phyloP scores from a whole-genome alignment of 2,329 filamentous ascomycete genomes.

The Fusarium albidum region DNA sequence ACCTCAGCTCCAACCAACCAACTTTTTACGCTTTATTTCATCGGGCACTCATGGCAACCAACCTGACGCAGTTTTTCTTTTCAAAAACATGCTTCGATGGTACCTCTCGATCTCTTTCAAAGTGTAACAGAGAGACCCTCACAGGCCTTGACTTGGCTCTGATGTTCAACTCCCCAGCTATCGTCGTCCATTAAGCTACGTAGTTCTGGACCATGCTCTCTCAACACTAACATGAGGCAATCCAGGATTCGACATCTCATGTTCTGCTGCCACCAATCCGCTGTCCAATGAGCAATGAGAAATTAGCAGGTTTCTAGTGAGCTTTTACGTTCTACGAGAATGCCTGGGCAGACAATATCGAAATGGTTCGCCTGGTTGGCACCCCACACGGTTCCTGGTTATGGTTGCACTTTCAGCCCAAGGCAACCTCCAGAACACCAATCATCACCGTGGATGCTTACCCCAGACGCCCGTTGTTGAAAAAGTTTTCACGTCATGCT shows the following conservation, averaged over 20 bases:
- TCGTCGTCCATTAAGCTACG: no score
- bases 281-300: no score
- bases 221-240: no score
- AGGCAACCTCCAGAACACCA: constrained; percentile 21
- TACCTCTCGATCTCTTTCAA: not conserved
- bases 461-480: constrained; percentile 28
- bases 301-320: no score
- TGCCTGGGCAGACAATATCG: constrained; percentile 4
- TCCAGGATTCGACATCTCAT: no score
- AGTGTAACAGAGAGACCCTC: no score
- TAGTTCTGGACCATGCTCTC: no score
- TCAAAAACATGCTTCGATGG: not conserved
- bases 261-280: not conserved
- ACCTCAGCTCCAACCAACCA: constrained; percentile 5
- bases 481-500: constrained; percentile 31
- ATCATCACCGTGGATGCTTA: constrained; percentile 28
- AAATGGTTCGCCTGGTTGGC: constrained; percentile 23
- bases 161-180: no score
- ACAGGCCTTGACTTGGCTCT: no score
- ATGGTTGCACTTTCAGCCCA: constrained; percentile 14
- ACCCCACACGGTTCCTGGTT: constrained; percentile 23
- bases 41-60: not conserved
- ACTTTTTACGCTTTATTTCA: constrained; percentile 3
- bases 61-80: not conserved
- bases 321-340: constrained; percentile 13